phyloP scores from a whole-genome alignment of 2,329 filamentous ascomycete species.

The Hymenoscyphus fructigenus region DNA sequence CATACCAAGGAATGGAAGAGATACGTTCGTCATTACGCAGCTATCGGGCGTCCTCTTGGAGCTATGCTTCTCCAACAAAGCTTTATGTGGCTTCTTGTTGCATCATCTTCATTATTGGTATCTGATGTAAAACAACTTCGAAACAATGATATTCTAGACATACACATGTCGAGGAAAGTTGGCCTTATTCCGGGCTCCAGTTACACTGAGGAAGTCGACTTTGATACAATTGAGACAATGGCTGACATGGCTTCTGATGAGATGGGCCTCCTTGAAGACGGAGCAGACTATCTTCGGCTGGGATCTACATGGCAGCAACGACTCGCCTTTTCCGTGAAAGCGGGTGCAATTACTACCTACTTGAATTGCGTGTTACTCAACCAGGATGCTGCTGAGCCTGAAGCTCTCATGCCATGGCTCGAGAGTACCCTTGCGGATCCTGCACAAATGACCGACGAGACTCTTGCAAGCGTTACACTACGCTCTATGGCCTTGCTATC shows the following conservation, averaged over 20 bases:
- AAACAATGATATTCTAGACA: slow-evolving; percentile 67
- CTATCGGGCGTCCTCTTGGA: slow-evolving; percentile 76
- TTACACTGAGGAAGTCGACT: slow-evolving; percentile 49
- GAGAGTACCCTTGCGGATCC: slow-evolving; percentile 78
- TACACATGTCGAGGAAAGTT: slow-evolving; percentile 58
- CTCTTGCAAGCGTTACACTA: slow-evolving; percentile 74
- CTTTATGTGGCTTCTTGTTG: slow-evolving; percentile 81
- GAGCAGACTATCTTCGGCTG: slow-evolving; percentile 84
- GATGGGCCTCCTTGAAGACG: slow-evolving; percentile 83
- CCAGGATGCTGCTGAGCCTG: slow-evolving; percentile 76
- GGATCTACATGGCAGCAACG: slow-evolving; percentile 84
- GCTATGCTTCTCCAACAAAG: slow-evolving; percentile 88
- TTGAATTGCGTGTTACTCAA: slow-evolving; percentile 83
- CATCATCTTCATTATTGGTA: slow-evolving; percentile 72
- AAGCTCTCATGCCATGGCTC: slow-evolving; percentile 79
- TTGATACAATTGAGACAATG: slow-evolving; percentile 59
- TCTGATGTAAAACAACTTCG: slow-evolving; percentile 59
- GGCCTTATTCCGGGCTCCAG: slow-evolving; percentile 43
- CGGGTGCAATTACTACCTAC: slow-evolving; percentile 76
- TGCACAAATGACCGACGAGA: slow-evolving; percentile 77
- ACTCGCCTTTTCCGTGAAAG: slow-evolving; percentile 82
- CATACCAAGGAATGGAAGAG: slow-evolving; percentile 82
- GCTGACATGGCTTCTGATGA: slow-evolving; percentile 76
- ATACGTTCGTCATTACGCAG: slow-evolving; percentile 79
- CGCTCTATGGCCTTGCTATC: slow-evolving; percentile 81